A percentile compares a stretch with the other conserved stretches of the same genome.
Evolutionary conservation across 2,329 filamentous ascomycete species (phyloP).

Genomic region (Endoconidiophora laricicola): DNA sequence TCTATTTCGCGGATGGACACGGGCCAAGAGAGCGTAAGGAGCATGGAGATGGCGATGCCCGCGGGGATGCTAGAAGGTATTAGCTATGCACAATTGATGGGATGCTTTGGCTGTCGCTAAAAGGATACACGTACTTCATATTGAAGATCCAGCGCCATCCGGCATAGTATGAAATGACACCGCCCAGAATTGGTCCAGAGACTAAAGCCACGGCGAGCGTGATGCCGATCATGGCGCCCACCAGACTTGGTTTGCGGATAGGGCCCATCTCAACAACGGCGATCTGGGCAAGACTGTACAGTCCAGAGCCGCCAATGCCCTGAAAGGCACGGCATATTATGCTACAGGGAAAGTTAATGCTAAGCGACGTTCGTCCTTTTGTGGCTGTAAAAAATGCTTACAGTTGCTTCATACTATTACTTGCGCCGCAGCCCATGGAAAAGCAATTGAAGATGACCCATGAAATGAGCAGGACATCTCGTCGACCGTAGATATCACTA

Average conservation of each 20-base stretch:
- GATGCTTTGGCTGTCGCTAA: background rate
- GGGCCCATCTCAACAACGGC: slow-evolving; percentile 40
- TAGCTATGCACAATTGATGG: too few relatives aligned
- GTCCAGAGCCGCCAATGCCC: slow-evolving; percentile 42
- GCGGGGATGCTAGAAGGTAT: slow-evolving; percentile 26
- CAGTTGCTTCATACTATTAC: slow-evolving; percentile 34
- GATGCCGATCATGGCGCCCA: slow-evolving; percentile 37
- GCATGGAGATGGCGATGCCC: slow-evolving; percentile 28
- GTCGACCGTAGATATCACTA: slow-evolving; percentile 42
- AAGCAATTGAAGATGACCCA: slow-evolving; percentile 40
- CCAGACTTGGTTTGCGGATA: slow-evolving; percentile 32
- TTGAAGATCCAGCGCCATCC: slow-evolving; percentile 45
- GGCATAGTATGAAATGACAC: slow-evolving; percentile 34
- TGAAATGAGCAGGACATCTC: slow-evolving; percentile 30
- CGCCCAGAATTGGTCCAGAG: slow-evolving; percentile 41
- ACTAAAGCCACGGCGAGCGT: slow-evolving; percentile 42
- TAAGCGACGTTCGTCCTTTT: too few relatives aligned
- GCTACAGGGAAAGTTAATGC: slow-evolving; percentile 19
- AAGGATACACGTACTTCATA: slow-evolving; percentile 33
- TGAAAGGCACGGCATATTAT: slow-evolving; percentile 43
- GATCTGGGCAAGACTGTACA: slow-evolving; percentile 44
- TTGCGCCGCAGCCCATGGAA: slow-evolving; percentile 35
- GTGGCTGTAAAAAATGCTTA: slow-evolving; percentile 18
- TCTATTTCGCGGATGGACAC: slow-evolving; percentile 6
- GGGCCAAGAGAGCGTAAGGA: slow-evolving; percentile 18